Conservation (phyloP, 1,139 yeast species). For the Suhomyces terraborum region DNA sequence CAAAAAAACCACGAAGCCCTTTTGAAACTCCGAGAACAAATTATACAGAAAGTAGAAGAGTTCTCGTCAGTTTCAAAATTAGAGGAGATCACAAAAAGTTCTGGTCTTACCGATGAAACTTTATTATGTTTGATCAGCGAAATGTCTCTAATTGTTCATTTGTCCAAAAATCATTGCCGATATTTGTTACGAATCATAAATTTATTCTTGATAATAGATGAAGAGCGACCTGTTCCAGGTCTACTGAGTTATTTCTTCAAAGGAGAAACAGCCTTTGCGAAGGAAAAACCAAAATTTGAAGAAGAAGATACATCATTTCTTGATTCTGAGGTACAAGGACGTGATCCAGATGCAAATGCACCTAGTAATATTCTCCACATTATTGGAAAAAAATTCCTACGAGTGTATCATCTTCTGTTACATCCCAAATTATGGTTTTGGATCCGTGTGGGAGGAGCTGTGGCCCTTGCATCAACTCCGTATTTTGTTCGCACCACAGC, state of each 20-base stretch:
- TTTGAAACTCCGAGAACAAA: constrained; percentile 13
- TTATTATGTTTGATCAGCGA: constrained; percentile 34
- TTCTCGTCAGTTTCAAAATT: constrained; percentile 20
- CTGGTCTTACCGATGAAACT: constrained; percentile 27
- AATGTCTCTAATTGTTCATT: constrained; percentile 26
- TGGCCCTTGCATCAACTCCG: constrained; percentile 31
- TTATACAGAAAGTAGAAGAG: constrained; percentile 12
- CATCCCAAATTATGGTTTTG: constrained; percentile 35
- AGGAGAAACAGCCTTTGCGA: constrained; percentile 5
- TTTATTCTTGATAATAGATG: constrained; percentile 31
- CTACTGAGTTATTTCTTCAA: constrained; percentile 13
- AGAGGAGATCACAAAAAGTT: constrained; percentile 18
- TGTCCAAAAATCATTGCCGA: constrained; percentile 23
- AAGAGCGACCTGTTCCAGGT: constrained; percentile 28
- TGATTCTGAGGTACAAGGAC: constrained; percentile 15
- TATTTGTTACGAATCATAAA: constrained; percentile 26
- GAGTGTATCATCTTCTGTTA: constrained; percentile 21
- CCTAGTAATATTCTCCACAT: constrained; percentile 28
- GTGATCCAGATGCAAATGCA: constrained; percentile 37
- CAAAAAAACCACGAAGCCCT: constrained; percentile 23
- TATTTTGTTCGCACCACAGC: constrained; percentile 36
- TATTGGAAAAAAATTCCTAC: constrained; percentile 22
- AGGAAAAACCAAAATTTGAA: constrained; percentile 3
- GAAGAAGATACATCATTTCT: constrained; percentile 15
- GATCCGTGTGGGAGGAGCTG: constrained; percentile 31